These are phyloP conservation scores for Alternaria sp. DNA, from an alignment of 2,329 filamentous ascomycete species.

Conservation along the genomic window DNA sequence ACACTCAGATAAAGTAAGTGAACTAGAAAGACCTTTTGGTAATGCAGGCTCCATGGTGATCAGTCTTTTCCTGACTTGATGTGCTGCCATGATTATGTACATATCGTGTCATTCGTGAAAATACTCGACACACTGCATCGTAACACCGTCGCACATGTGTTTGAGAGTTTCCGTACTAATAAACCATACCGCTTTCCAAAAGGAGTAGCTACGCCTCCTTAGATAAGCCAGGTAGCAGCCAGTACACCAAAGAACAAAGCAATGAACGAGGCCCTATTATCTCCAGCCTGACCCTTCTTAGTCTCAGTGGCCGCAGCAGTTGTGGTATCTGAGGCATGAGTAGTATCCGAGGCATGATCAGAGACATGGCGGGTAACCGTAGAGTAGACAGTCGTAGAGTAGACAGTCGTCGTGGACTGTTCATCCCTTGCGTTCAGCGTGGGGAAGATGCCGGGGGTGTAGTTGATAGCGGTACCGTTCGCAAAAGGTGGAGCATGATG, in stretches of 20 bases:
- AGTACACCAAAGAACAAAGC: slow-evolving; percentile 11
- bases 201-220: neutral
- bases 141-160: neutral
- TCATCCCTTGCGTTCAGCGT: slow-evolving; percentile 12
- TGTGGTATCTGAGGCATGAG: neutral
- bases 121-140: neutral
- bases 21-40: neutral
- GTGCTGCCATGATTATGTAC: neutral
- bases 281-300: slow-evolving; percentile 6
- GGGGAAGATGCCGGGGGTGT: slow-evolving; percentile 6
- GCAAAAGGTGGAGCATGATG: neutral
- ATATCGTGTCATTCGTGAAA: neutral
- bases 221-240: slow-evolving; percentile 10
- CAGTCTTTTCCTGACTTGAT: neutral
- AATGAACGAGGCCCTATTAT: slow-evolving; percentile 5
- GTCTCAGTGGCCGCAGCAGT: neutral
- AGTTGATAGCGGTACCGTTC: slow-evolving; percentile 2
- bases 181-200: neutral
- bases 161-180: no score
- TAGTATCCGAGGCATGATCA: neutral
- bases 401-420: neutral
- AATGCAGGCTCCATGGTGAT: neutral
- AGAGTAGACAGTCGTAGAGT: neutral
- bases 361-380: neutral
- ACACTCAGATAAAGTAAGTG: neutral